Conservation (phyloP, 163 green algal genomes). For the Prototheca cutis region DNA sequence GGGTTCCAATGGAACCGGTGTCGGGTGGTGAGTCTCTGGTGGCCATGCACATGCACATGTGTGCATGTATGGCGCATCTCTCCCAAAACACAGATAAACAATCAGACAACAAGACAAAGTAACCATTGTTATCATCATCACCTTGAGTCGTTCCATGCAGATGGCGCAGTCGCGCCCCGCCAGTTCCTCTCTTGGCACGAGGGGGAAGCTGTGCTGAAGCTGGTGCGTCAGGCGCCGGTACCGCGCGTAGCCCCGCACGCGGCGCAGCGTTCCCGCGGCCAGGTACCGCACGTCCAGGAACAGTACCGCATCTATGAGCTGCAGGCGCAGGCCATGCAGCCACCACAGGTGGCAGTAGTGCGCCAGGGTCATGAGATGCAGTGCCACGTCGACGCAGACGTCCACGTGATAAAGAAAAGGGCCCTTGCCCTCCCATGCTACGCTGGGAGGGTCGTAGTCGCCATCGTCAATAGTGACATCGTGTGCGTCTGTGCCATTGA, state of each 20-base stretch:
- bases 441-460: too few species aligned
- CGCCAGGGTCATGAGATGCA: conserved; percentile 29
- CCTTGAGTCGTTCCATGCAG: conserved; percentile 41
- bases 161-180: conserved; percentile 42
- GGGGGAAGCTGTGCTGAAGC: conserved; percentile 36
- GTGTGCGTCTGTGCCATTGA: too few species aligned
- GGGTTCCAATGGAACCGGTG: too few species aligned
- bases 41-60: too few species aligned
- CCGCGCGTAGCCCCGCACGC: conserved; percentile 17
- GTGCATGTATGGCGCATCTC: too few species aligned
- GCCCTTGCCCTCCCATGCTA: conserved; percentile 26
- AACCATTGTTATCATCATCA: too few species aligned
- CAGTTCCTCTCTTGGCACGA: conserved; percentile 22
- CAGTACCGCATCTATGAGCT: conserved; percentile 37
- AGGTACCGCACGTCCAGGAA: conserved; percentile 51
- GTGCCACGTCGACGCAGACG: conserved; percentile 29
- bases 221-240: conserved; percentile 35
- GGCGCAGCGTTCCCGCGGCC: conserved; percentile 8
- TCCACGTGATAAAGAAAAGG: conserved; percentile 38
- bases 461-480: too few species aligned
- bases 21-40: too few species aligned
- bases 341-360: conserved; percentile 51
- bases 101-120: too few species aligned
- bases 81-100: too few species aligned
- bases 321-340: conserved; percentile 31